Percentiles rank a stretch among this genome's conserved stretches.
Evolutionary conservation across 2,329 filamentous ascomycete species (phyloP).

Genomic region (Hypoxylon sp.): DNA sequence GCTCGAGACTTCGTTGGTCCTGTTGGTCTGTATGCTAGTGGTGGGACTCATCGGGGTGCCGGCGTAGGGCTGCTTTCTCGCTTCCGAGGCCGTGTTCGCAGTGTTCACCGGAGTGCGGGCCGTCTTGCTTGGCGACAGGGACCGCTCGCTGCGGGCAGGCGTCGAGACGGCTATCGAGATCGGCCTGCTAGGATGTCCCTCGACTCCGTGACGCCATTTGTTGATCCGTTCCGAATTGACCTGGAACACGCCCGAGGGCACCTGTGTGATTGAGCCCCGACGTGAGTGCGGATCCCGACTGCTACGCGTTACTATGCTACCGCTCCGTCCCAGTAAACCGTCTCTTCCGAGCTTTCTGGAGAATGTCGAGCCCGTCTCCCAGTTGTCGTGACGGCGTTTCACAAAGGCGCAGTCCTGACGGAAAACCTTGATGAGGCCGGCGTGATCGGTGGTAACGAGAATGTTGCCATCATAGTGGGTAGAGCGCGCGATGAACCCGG

Average conservation of each 20-base stretch:
- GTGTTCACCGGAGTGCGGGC: slow-evolving; percentile 51
- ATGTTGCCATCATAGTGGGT: slow-evolving; percentile 86
- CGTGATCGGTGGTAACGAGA: slow-evolving; percentile 88
- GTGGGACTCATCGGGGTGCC: slow-evolving; percentile 51
- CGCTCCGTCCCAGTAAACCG: slow-evolving; percentile 64
- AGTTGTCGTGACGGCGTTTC: slow-evolving; percentile 78
- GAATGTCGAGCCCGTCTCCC: slow-evolving; percentile 80
- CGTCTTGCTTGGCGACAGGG: slow-evolving; percentile 61
- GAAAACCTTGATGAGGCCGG: slow-evolving; percentile 91
- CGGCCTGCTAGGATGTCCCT: slow-evolving; percentile 46
- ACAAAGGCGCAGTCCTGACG: slow-evolving; percentile 89
- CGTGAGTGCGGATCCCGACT: slow-evolving; percentile 56
- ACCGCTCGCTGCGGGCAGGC: slow-evolving; percentile 59
- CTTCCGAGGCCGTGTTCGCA: slow-evolving; percentile 56
- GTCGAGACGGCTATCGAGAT: slow-evolving; percentile 49
- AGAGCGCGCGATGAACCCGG: slow-evolving; percentile 78
- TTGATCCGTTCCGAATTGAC: slow-evolving; percentile 77
- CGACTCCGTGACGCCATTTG: slow-evolving; percentile 79
- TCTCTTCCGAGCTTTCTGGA: slow-evolving; percentile 71
- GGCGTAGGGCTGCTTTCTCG: slow-evolving; percentile 54
- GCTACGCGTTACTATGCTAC: slow-evolving; percentile 62
- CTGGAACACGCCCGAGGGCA: slow-evolving; percentile 45
- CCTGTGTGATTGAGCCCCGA: slow-evolving; percentile 60
- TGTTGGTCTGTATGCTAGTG: slow-evolving; percentile 43
- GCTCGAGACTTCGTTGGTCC: slow-evolving; percentile 26